Evolutionary conservation across 1,139 yeast genomes (phyloP).

Genomic region (Suzukiozyma palmioleophila): DNA sequence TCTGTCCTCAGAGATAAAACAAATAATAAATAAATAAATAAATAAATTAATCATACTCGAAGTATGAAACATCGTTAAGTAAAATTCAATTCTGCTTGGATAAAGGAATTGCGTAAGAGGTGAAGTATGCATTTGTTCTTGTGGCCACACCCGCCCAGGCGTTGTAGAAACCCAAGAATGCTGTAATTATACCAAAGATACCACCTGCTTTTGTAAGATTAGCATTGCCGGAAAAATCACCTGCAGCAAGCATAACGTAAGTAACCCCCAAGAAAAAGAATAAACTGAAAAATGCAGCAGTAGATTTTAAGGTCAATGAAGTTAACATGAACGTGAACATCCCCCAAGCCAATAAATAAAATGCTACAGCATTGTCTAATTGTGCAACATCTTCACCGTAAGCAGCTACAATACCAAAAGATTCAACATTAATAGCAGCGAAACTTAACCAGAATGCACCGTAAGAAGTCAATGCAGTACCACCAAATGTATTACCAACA

Average conservation of each 20-base stretch:
- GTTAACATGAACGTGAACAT: conserved; percentile 57
- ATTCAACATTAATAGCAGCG: conserved; percentile 52
- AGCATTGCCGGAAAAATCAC: conserved; percentile 45
- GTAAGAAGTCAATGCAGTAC: conserved; percentile 61
- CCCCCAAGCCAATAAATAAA: conserved; percentile 63
- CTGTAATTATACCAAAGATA: conserved; percentile 57
- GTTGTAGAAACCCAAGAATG: conserved; percentile 59
- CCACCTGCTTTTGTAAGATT: conserved; percentile 65
- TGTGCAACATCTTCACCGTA: conserved; percentile 42
- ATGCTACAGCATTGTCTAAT: conserved; percentile 51
- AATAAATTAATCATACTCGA: background rate
- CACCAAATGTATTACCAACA: conserved; percentile 63
- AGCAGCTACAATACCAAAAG: conserved; percentile 51
- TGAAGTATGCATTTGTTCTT: conserved; percentile 25
- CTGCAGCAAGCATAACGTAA: conserved; percentile 54
- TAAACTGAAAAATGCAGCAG: conserved; percentile 54
- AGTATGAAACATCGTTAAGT: background rate
- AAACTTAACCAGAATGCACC: conserved; percentile 76
- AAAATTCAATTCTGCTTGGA: conserved; percentile 12
- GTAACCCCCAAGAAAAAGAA: conserved; percentile 53
- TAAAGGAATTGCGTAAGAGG: conserved; percentile 30
- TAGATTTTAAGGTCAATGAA: conserved; percentile 58
- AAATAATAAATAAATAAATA: background rate
- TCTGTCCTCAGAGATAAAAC: background rate
- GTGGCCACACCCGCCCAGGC: conserved; percentile 31